Evolutionary conservation across 129 eudicot genomes (phyloP), one percentile per base, ranked within the genome.

Genomic region (Calendula officinalis): DNA sequence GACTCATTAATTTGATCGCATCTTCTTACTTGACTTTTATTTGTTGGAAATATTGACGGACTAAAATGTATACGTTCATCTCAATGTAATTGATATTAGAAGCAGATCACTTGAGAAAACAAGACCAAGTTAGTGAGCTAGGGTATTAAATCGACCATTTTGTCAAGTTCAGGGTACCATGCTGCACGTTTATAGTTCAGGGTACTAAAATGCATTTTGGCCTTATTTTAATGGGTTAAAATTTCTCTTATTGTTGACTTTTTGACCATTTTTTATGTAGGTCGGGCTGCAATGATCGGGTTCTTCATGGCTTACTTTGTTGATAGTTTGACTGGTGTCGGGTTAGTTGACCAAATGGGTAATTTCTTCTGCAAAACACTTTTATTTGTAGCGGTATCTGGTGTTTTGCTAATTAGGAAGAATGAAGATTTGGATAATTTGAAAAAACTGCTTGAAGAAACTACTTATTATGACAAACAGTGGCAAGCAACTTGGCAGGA

Each of bases 401-500:
- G 94, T 30, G 89, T 88, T 0, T 78, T 88, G 47, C 68, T 84
- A 44, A 67, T 88, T 51, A 64, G 94, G 4, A 88, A 88, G 81
- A 88, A 88, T 12, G 89, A 88, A 53, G 96, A 88, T 61, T 40
- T 84, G 13, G 96, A 88, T 12, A 84, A 72, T 35, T 49, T 88
- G 16, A 88, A 88, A 74, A 88, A 84, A 74, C 60, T 88, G 33
- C 6, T 88, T 3, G 92, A 88, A 15, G 96, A 88, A 76, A 79
- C 96, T 10, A 88, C 96, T 7, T 88, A 81, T 60, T 88, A 88
- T 55, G 96, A 88, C 67, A 88, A 82, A 81, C 96, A 88, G 78
- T 88, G 96, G 96, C 96, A 84, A 77, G 96, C 96, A 52, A 81
- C 96, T 60, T 88, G 96, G 96, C 84, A 82, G 52, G 96, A 88